Conservation (phyloP, 306 rosid species). For the Albizia julibrissin region DNA sequence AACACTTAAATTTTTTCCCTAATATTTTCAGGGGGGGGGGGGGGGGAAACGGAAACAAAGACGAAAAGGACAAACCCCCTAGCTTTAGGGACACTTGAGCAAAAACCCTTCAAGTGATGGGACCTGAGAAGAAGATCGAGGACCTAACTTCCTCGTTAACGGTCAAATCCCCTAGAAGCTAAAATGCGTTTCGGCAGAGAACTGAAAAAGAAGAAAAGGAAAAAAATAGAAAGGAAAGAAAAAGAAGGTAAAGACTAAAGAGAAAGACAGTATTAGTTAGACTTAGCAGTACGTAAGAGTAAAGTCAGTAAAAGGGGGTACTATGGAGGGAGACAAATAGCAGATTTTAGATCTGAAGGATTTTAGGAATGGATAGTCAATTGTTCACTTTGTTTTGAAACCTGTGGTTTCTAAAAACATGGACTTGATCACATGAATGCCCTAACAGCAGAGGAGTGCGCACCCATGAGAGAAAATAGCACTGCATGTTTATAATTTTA, state of each 20-base stretch:
- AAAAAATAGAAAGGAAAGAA: background rate
- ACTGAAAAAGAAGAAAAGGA: background rate
- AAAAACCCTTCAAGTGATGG: slow-evolving; percentile 38
- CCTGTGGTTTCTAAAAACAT: background rate
- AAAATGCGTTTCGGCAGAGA: slow-evolving; percentile 4
- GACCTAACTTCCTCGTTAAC: slow-evolving; percentile 33
- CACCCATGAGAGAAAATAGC: background rate
- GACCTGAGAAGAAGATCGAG: slow-evolving; percentile 30
- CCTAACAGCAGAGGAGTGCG: background rate
- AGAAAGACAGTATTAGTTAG: background rate
- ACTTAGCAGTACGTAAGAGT: background rate
- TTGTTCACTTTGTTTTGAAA: background rate
- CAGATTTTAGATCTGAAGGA: background rate
- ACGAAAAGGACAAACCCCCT: slow-evolving; percentile 29
- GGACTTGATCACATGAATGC: background rate
- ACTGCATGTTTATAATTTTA: too few relatives aligned
- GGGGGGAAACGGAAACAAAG: background rate
- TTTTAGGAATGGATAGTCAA: background rate
- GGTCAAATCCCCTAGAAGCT: slow-evolving; percentile 41
- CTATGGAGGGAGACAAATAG: background rate
- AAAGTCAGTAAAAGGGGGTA: background rate
- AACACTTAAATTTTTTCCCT: background rate
- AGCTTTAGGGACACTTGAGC: slow-evolving; percentile 18
- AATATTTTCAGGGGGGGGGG: background rate
- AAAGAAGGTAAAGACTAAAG: background rate